Base-by-base conservation (phyloP, 1,284 basidiomycete genomes). In the Afroboletus lepidellus region DNA sequence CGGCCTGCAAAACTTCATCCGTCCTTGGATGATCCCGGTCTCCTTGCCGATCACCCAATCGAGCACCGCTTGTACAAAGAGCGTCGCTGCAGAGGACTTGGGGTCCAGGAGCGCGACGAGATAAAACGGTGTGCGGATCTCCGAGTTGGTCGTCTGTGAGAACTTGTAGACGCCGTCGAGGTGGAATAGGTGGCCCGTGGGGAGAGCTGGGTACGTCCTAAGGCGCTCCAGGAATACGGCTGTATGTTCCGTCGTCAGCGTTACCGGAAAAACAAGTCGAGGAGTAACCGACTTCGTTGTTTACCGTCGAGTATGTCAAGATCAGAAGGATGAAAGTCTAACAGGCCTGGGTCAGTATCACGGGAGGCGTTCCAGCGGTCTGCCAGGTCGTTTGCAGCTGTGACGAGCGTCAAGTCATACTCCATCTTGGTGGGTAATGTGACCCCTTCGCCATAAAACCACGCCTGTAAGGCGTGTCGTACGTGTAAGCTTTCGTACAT, bases 1-100 rank as follows among this genome's bases (percentile, higher is more conserved):
- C 0, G 87, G 86, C 51, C 91, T 70, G 69, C 88, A 91, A 72
- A 91, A 91, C 69, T 92, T 92, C 89, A 92, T 91, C 42, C 89
- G 76, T 2, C 87, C 89, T 58, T 87, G 84, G 49, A 90, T 70
- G 38, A 84, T 68, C 4, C 80, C 83, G 12, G 75, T 78, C 55
- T 83, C 81, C 20, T 67, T 72, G 2, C 87, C 87, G 16, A 81
- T 76, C 13, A 86, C 81, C 89, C 89, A 92, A 32, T 81, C 76
- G 0, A 78, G 78, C 1, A 85, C 87, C n/a, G 77, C 70, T 1
- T 57, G 57, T 3, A 78, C 80, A 54, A 77, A 80, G 13, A 62
- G 58, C 44, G 73, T 71, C 2, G 85, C 84, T 6, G 74, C 75
- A 13, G 67, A 55, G 0, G 85, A 77, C 0, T 69, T 51, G 3